Conservation (phyloP, 176 grass and related monocot species). For the Triticum urartu region DNA sequence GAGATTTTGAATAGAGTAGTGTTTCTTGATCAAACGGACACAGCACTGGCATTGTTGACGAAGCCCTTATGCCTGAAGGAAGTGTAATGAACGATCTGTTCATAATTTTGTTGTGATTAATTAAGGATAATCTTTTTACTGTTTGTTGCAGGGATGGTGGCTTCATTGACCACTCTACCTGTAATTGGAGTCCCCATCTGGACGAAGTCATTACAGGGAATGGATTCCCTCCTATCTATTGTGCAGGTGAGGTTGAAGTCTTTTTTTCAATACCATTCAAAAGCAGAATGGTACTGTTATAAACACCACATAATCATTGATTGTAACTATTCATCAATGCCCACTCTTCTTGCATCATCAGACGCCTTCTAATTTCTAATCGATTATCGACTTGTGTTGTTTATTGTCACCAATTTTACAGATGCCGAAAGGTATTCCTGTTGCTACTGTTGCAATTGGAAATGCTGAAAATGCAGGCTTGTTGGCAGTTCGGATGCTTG, state of each 20-base stretch:
- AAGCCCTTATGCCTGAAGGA: not conserved
- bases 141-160: conserved; percentile 74
- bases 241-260: conserved; percentile 60
- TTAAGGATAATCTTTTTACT: not conserved
- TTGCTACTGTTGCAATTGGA: conserved; percentile 69
- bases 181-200: conserved; percentile 83
- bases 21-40: not conserved
- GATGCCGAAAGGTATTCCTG: conserved; percentile 95
- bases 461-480: conserved; percentile 92
- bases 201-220: conserved; percentile 55
- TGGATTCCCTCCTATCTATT: conserved; percentile 93
- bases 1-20: not conserved
- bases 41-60: not conserved
- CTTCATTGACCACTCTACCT: conserved; percentile 70
- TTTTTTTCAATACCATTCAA: conserved; percentile 14
- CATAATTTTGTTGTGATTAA: not conserved
- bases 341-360: not conserved
- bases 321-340: not conserved
- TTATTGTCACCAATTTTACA: conserved; percentile 30
- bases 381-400: not conserved
- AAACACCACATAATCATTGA: not conserved
- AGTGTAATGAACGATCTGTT: not conserved
- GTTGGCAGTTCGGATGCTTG: conserved; percentile 66
- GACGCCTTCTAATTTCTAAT: conserved; percentile 5
- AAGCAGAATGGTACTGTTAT: conserved; percentile 5